phyloP scores from a whole-genome alignment of 225 moss, liverwort and hornwort species.

The Polytrichum commune region DNA sequence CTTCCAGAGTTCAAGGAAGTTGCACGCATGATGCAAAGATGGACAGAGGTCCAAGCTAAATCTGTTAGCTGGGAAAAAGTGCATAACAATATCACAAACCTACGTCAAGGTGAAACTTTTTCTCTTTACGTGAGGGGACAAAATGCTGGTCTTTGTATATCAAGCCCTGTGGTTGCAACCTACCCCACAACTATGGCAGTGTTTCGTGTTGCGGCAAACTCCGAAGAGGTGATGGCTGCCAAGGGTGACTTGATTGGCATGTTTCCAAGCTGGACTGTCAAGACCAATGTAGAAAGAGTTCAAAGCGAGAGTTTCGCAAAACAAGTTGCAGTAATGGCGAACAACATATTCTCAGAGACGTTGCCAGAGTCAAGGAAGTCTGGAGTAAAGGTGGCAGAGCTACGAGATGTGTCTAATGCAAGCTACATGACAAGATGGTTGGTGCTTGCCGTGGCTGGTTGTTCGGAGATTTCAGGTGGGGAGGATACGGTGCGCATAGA shows the following conservation, averaged over 20 bases:
- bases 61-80: conserved; percentile 6
- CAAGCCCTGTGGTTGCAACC: not conserved
- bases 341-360: conserved; percentile 13
- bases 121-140: conserved; percentile 13
- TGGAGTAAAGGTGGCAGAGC: conserved; percentile 6
- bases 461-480: conserved; percentile 10
- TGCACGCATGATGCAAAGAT: conserved; percentile 12
- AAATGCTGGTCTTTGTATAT: conserved; percentile 22
- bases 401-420: conserved; percentile 20
- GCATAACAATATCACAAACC: not conserved
- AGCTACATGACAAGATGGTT: conserved; percentile 30
- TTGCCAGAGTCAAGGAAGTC: conserved; percentile 13
- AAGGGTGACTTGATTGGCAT: conserved; percentile 1
- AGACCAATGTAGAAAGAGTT: conserved; percentile 14
- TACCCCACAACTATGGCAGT: conserved; percentile 13
- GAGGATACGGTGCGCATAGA: conserved; percentile 12
- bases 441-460: conserved; percentile 17
- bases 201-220: conserved; percentile 19
- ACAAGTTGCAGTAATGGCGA: conserved; percentile 20
- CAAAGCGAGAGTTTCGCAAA: conserved; percentile 16
- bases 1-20: not conserved
- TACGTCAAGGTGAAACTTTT: conserved; percentile 4
- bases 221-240: conserved; percentile 16
- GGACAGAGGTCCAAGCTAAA: conserved; percentile 12
- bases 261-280: conserved; percentile 30